Evolutionary conservation across 2,329 filamentous ascomycete genomes (phyloP), one percentile per base, ranked within the genome.

Genomic region (Hysterium pulicare): DNA sequence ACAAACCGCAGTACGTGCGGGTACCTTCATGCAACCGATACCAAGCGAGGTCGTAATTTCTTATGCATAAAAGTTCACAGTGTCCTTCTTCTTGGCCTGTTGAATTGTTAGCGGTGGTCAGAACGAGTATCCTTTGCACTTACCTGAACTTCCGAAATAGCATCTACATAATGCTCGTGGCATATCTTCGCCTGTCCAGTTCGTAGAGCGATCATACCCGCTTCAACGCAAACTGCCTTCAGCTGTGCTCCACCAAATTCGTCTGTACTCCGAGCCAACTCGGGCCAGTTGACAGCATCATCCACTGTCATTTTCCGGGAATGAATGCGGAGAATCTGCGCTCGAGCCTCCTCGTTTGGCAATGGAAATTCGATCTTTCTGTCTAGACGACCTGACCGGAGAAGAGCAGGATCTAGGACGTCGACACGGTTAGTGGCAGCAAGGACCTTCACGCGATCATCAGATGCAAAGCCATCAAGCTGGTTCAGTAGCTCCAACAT

Each of bases 401-500:
- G 80, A 48, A 97, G 76, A 17, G 90, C 91, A 6, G 90, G 90
- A 66, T 96, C 91, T 15, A 96, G 78, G 6, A 96, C 90, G 62
- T 96, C 91, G 45, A 96, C 85, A 66, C 90, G 84, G 75, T 97
- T 96, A 19, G 90, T 96, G 33, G 90, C 90, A 3, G 90, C 90
- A 39, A 97, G 78, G 4, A 97, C 91, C 75, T 96, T 97, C 77
- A 96, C 94, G 39, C 90, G 84, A 66, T 96, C 91, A 64, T 96
- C 90, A 5, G 90, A 95, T 1, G 93, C 94, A 64, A 98, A 98
- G 41, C 93, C 93, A 64, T 98, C 93, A 1, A 98, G 83, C 74
- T 98, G 93, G 73, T 98, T 98, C 52, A 98, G 85, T 42, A 98
- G 81, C 70, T 98, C 93, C 74, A 98, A 76, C 94, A 98, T 98